Conservation (phyloP, 2,329 filamentous ascomycete species). For the Juglanconis sp. region DNA sequence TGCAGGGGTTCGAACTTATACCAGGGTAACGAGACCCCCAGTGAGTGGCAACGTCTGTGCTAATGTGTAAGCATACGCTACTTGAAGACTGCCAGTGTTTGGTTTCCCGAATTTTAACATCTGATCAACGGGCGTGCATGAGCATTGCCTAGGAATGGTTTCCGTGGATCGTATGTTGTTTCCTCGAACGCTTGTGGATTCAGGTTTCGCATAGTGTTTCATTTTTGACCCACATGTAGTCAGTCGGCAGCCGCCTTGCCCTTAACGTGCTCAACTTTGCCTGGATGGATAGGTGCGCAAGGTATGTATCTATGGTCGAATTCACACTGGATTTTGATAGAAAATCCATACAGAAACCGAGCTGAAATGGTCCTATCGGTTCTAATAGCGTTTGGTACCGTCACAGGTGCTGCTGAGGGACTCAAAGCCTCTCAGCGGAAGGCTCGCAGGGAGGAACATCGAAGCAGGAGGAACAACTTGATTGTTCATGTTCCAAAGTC, state of each 20-base stretch:
- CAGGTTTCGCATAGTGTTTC: conserved; percentile 4
- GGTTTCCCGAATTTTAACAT: not conserved
- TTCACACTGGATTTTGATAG: not conserved
- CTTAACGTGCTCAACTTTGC: not conserved
- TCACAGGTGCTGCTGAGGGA: conserved; percentile 44
- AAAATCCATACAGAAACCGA: not conserved
- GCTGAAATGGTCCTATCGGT: conserved; percentile 28
- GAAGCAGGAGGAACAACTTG: conserved; percentile 45
- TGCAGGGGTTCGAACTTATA: no score
- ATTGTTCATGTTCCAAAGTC: conserved; percentile 44
- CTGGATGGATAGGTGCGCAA: not conserved
- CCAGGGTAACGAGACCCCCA: no score
- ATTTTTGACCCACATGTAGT: not conserved
- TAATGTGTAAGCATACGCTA: not conserved
- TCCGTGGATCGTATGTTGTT: conserved; percentile 2
- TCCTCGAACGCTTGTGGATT: not conserved
- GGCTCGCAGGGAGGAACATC: conserved; percentile 42
- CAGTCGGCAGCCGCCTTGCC: not conserved
- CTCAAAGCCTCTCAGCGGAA: conserved; percentile 44
- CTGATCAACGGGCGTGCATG: not conserved
- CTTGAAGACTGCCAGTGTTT: not conserved
- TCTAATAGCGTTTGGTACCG: conserved; percentile 38
- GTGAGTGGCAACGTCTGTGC: no score
- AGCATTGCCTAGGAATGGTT: not conserved
- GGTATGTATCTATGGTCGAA: not conserved